These are phyloP conservation scores for Claviceps sorghi DNA, from an alignment of 2,329 filamentous ascomycete genomes.

Conservation along the genomic window DNA sequence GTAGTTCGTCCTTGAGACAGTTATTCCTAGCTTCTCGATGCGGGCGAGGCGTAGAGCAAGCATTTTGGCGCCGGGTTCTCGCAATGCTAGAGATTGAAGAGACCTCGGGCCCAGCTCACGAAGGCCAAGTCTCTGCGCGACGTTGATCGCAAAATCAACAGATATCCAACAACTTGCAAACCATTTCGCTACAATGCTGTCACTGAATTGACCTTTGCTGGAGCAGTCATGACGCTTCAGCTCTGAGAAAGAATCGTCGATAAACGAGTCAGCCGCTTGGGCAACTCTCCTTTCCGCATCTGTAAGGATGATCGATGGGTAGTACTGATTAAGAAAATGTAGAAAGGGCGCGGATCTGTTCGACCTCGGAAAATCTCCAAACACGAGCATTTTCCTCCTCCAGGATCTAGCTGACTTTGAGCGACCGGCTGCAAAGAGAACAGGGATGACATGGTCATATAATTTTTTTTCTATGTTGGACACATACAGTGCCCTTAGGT, in stretches of 20 bases:
- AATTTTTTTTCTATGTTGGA: constrained; percentile 27
- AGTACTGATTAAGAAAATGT: constrained; percentile 31
- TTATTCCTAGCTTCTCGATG: constrained; percentile 48
- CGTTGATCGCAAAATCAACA: constrained; percentile 55
- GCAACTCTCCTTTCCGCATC: constrained; percentile 20
- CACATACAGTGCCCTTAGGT: constrained; percentile 31
- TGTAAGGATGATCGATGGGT: constrained; percentile 23
- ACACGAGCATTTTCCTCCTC: constrained; percentile 27
- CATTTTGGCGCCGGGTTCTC: constrained; percentile 40
- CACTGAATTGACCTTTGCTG: constrained; percentile 13
- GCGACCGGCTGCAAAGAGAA: constrained; percentile 32
- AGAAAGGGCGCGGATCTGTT: constrained; percentile 32
- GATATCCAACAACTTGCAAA: constrained; percentile 62
- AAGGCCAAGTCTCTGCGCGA: constrained; percentile 57
- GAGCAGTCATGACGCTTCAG: not conserved
- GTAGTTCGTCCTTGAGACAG: constrained; percentile 48
- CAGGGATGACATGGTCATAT: constrained; percentile 38
- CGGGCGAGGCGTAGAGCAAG: constrained; percentile 45
- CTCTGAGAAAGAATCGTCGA: not conserved
- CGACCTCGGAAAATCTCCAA: constrained; percentile 27
- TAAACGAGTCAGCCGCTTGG: not conserved
- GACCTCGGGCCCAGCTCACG: constrained; percentile 59
- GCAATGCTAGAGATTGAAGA: constrained; percentile 60
- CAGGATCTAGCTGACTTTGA: constrained; percentile 30
- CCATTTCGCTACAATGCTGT: constrained; percentile 58